A percentile compares a stretch with the other conserved stretches of the same genome.
Evolutionary conservation across 129 eudicot genomes (phyloP).

Genomic region (Scalesia atractyloides): DNA sequence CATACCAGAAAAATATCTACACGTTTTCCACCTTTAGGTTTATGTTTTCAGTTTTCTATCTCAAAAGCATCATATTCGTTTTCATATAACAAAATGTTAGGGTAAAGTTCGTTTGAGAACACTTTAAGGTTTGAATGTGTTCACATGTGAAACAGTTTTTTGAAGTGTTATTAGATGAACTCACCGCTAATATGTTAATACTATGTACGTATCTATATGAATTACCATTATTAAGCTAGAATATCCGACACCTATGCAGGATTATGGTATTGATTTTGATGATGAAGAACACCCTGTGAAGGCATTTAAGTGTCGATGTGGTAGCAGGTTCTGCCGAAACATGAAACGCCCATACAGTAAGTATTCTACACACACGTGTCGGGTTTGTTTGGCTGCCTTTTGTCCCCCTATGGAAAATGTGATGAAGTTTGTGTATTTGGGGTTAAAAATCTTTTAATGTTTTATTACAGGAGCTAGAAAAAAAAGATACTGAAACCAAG

Average conservation of each 20-base stretch:
- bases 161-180: background rate
- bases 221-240: constrained; percentile 11
- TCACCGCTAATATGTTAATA: background rate
- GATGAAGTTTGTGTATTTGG: background rate
- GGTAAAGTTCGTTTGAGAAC: background rate
- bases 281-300: constrained; percentile 84
- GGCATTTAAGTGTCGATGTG: constrained; percentile 84
- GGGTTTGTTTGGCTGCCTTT: too few relatives aligned
- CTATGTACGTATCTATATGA: background rate
- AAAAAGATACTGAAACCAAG: constrained; percentile 27
- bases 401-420: background rate
- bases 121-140: background rate
- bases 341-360: constrained; percentile 34
- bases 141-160: too few relatives aligned
- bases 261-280: constrained; percentile 95
- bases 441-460: background rate
- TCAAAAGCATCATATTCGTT: background rate
- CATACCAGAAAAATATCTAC: background rate
- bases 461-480: constrained; percentile 31
- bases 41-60: background rate
- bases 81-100: background rate
- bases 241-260: constrained; percentile 52
- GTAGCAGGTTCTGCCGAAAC: constrained; percentile 89
- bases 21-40: background rate
- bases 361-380: background rate